phyloP scores from a whole-genome alignment of 1,284 basidiomycete genomes.

The Leucoagaricus sp. region DNA sequence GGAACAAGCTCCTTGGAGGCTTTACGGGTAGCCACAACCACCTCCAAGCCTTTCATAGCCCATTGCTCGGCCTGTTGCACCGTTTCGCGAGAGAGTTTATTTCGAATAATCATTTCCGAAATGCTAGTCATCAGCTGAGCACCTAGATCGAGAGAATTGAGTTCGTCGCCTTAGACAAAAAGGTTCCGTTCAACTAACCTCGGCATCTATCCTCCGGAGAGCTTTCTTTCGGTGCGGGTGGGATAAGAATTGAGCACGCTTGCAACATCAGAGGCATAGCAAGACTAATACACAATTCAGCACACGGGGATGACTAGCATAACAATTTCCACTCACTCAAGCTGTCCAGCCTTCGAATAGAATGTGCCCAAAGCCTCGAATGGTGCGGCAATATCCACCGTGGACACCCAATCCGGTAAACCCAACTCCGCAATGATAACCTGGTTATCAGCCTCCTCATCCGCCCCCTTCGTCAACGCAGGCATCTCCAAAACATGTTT shows the following conservation, averaged over 20 bases:
- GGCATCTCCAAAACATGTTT: constrained; percentile 22
- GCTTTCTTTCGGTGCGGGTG: constrained; percentile 41
- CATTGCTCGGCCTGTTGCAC: constrained; percentile 56
- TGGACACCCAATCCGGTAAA: constrained; percentile 63
- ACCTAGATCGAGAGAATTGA: constrained; percentile 38
- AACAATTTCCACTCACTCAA: constrained; percentile 4
- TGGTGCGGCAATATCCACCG: constrained; percentile 66
- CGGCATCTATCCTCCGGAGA: constrained; percentile 58
- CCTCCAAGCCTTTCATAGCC: constrained; percentile 55
- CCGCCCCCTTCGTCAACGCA: constrained; percentile 18
- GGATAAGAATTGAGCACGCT: constrained; percentile 65
- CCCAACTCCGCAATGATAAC: constrained; percentile 42
- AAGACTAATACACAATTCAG: constrained; percentile 41
- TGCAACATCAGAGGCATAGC: constrained; percentile 69
- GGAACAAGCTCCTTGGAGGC: constrained; percentile 26
- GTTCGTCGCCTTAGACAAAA: neutral
- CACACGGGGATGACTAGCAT: neutral
- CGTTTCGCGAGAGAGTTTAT: constrained; percentile 35
- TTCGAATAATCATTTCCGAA: constrained; percentile 57
- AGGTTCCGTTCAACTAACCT: constrained; percentile 39
- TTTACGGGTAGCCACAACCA: constrained; percentile 43
- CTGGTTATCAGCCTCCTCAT: constrained; percentile 19
- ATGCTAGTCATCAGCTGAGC: constrained; percentile 73
- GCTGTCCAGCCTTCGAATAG: constrained; percentile 51
- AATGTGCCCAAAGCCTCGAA: constrained; percentile 68